Percentiles rank a stretch among this genome's conserved stretches.
Conservation (phyloP, 2,329 filamentous ascomycete species). For the Diaporthe sp. region DNA sequence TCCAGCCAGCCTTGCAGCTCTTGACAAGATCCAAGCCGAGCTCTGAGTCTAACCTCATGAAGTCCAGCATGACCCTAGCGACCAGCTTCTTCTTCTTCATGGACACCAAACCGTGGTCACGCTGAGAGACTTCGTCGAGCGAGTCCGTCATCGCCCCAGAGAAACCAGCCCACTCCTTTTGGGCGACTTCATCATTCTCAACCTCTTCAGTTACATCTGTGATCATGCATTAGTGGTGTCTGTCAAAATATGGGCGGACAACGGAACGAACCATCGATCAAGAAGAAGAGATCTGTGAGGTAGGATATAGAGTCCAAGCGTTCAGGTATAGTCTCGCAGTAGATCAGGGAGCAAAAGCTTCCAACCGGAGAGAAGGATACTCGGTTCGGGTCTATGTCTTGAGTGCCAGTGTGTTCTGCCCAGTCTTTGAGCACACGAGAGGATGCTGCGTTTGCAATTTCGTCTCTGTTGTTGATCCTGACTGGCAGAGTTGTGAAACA, state of each 20-base stretch:
- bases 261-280: background rate
- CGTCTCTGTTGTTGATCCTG: background rate
- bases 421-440: background rate
- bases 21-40: background rate
- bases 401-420: background rate
- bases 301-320: background rate
- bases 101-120: background rate
- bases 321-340: background rate
- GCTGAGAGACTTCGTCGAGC: background rate
- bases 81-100: constrained; percentile 9
- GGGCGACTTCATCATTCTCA: background rate
- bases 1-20: background rate
- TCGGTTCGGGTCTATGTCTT: background rate
- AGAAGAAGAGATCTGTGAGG: background rate
- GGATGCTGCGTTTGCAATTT: background rate
- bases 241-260: accelerated
- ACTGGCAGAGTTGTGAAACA: constrained; percentile 13
- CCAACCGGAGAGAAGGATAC: background rate
- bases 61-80: background rate
- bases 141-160: background rate
- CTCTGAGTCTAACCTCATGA: background rate
- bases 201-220: constrained; percentile 12
- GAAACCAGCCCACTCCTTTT: background rate
- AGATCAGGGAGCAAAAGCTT: constrained; percentile 15
- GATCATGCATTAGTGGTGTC: background rate